Percentiles rank a stretch among this genome's conserved stretches.
Evolutionary conservation across 306 rosid genomes (phyloP).

Genomic region (Quercus cerris): DNA sequence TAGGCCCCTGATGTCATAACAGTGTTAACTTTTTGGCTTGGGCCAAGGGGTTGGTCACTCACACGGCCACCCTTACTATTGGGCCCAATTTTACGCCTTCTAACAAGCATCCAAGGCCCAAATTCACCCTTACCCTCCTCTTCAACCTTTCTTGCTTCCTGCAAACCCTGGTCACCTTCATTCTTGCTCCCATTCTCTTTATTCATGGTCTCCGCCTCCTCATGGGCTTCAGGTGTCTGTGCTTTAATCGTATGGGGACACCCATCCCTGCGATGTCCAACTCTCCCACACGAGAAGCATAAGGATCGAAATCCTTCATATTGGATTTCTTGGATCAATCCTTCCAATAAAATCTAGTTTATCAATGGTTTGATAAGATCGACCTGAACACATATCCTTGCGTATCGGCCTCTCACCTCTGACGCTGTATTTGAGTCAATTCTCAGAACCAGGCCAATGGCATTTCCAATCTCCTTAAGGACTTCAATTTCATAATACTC

Average conservation of each 20-base stretch:
- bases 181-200: fast-evolving
- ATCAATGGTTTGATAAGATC: fast-evolving
- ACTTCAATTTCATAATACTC: fast-evolving
- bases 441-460: fast-evolving
- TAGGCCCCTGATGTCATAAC: too few relatives aligned
- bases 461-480: too few relatives aligned
- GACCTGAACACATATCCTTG: fast-evolving
- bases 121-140: too few relatives aligned
- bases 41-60: too few relatives aligned
- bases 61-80: too few relatives aligned
- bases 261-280: too few relatives aligned
- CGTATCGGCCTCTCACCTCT: fast-evolving
- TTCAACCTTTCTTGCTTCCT: fast-evolving
- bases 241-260: too few relatives aligned
- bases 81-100: fast-evolving
- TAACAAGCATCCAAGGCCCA: too few relatives aligned
- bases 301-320: too few relatives aligned
- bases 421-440: too few relatives aligned
- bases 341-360: too few relatives aligned
- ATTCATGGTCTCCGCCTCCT: fast-evolving
- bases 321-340: fast-evolving
- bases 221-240: fast-evolving
- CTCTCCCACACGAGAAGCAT: fast-evolving
- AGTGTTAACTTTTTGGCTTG: fast-evolving
- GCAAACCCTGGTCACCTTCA: too few relatives aligned